Conservation (phyloP, 148 eudicot genomes). For the Hydrangea macrophylla region DNA sequence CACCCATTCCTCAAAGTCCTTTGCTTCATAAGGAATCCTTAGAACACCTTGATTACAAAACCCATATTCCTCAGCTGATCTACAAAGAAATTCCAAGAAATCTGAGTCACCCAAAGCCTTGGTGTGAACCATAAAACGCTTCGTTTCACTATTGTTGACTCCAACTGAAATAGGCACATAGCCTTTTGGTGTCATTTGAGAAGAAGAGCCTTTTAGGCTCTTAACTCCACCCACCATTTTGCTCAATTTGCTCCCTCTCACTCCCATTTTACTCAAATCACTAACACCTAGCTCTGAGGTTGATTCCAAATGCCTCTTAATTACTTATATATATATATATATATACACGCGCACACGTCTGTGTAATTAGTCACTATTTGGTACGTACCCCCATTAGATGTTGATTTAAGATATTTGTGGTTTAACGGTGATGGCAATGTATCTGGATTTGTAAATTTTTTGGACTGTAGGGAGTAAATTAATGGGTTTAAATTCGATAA, state of each 20-base stretch:
- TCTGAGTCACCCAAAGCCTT: conserved; percentile 22
- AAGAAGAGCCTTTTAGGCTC: background rate
- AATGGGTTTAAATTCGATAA: too few species aligned
- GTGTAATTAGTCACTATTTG: background rate
- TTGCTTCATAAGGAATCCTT: conserved; percentile 29
- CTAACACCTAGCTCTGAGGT: background rate
- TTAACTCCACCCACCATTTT: background rate
- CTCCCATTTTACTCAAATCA: background rate
- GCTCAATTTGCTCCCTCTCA: conserved; percentile 12
- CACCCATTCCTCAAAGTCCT: conserved; percentile 32
- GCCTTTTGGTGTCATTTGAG: conserved; percentile 19
- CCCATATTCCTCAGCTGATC: conserved; percentile 33
- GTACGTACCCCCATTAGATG: conserved; percentile 1
- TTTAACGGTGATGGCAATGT: background rate
- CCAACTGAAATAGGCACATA: conserved; percentile 33
- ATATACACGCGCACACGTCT: background rate
- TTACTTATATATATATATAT: too few species aligned
- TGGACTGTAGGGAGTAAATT: too few species aligned
- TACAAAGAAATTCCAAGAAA: conserved; percentile 23
- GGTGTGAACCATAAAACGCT: conserved; percentile 31
- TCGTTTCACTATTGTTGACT: conserved; percentile 12
- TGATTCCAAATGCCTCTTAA: background rate
- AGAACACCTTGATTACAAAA: conserved; percentile 28
- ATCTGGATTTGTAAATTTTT: too few species aligned
- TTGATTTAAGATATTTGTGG: background rate